These are phyloP conservation scores for Fusarium poae DNA, from an alignment of 2,329 filamentous ascomycete genomes.

Conservation along the genomic window DNA sequence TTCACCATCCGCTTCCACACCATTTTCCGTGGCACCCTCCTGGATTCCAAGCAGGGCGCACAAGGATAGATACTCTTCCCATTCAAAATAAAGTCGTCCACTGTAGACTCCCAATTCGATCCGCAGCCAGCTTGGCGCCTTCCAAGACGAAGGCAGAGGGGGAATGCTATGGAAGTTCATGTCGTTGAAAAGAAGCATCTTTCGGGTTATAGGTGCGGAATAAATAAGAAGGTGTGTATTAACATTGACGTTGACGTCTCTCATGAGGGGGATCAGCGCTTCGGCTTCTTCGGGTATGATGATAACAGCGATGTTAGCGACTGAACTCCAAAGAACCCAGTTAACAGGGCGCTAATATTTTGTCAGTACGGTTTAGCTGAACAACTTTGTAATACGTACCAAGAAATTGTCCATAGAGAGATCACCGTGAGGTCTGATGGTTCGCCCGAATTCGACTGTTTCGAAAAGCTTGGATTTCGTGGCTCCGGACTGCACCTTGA, in stretches of 20 bases:
- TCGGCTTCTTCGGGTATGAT: conserved; percentile 74
- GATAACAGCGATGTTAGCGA: conserved; percentile 63
- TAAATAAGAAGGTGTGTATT: conserved; percentile 63
- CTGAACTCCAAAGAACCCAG: conserved; percentile 70
- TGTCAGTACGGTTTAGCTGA: conserved; percentile 13
- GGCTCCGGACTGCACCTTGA: conserved; percentile 41
- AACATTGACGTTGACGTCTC: conserved; percentile 19
- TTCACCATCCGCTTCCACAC: neutral
- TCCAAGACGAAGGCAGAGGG: conserved; percentile 58
- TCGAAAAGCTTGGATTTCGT: conserved; percentile 48
- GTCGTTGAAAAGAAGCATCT: conserved; percentile 70
- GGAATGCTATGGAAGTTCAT: conserved; percentile 68
- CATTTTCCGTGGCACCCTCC: neutral
- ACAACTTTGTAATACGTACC: conserved; percentile 16
- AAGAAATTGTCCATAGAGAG: conserved; percentile 43
- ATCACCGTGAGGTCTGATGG: conserved; percentile 41
- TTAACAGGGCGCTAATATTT: conserved; percentile 61
- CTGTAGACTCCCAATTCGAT: conserved; percentile 71
- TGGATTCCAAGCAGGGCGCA: conserved; percentile 52
- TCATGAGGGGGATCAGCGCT: conserved; percentile 61
- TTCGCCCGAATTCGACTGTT: conserved; percentile 49
- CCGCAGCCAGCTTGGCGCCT: conserved; percentile 64
- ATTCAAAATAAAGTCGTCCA: conserved; percentile 71
- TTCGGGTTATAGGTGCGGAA: conserved; percentile 61
- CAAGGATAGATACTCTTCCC: conserved; percentile 58